Percentiles rank a stretch among this genome's conserved stretches.
Conservation (phyloP, 495 filamentous ascomycete species). For the Daldinia grandis region DNA sequence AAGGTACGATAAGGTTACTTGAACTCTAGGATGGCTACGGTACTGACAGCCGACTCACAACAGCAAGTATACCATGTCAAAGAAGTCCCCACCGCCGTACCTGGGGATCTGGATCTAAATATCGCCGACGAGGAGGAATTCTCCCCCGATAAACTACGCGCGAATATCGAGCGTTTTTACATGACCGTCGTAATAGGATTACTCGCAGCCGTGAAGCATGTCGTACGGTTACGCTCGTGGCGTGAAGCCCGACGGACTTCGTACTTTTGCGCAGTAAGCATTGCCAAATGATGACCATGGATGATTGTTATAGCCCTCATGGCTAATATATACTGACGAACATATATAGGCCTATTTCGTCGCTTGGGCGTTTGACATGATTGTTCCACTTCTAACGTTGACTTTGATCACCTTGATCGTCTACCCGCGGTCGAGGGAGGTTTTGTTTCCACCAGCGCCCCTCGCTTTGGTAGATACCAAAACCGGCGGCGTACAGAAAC, state of each 20-base stretch:
- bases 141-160: constrained; percentile 84
- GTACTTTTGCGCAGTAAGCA: constrained; percentile 67
- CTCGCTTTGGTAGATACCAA: constrained; percentile 69
- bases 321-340: constrained; percentile 10
- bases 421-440: constrained; percentile 67
- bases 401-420: constrained; percentile 71
- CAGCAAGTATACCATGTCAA: constrained; percentile 92
- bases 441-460: constrained; percentile 80
- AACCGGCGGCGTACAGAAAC: constrained; percentile 73
- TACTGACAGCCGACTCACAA: neutral
- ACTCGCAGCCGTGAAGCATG: constrained; percentile 73
- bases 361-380: constrained; percentile 79
- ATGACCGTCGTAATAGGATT: constrained; percentile 79
- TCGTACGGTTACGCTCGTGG: constrained; percentile 82
- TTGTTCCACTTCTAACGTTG: constrained; percentile 67
- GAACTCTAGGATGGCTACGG: neutral
- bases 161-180: constrained; percentile 84
- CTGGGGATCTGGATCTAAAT: constrained; percentile 76
- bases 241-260: constrained; percentile 73
- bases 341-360: constrained; percentile 68
- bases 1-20: constrained; percentile 61
- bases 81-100: constrained; percentile 60
- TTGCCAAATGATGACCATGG: neutral
- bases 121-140: constrained; percentile 85
- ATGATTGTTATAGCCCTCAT: neutral